Evolutionary conservation across 2,329 filamentous ascomycete species (phyloP), one percentile per base, ranked within the genome.

Genomic region (Diaporthe humulicola): DNA sequence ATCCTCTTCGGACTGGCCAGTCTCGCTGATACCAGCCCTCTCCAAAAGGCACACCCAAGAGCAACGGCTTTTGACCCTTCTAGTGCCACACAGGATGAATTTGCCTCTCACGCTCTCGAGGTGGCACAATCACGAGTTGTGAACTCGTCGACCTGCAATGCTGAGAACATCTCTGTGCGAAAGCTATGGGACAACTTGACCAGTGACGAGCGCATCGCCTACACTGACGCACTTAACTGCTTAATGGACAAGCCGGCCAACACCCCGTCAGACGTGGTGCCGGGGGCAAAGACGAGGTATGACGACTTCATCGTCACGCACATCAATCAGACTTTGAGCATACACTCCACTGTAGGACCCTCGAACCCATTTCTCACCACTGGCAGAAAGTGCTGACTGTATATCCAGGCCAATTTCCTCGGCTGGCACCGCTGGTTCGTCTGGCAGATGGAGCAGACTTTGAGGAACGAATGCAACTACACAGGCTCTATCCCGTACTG

Each of bases 261-360:
- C 7, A 83, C 80, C 0, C 79, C 80, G 9, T 64, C 79, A 14
- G 70, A 76, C 17, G 77, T 82, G 50, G 82, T 80, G 6, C 78
- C 83, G 2, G 84, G 84, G 4, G 83, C 81, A 0, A 80, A 78
- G 30, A 69, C 61, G 4, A 45, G 71, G 25, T 70, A 67, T 50
- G 88, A 90, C 77, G 88, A 90, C 73, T 90, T 86, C 48, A 82
- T 88, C 8, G 86, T 84, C 4, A 82, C 84, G 0, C 88, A 90
- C 74, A 85, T 90, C 73, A 86, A 87, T 70, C 83, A 87, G 76
- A 88, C 88, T 1, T 74, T 82, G n/a, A 73, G 64, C 2, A 88
- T 89, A 33, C 61, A 67, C 14, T 50, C 88, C 3, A 67, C 61
- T 38, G 61, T 38, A 52, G 25, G 28, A 12, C 4, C 8, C 14